A percentile compares a stretch with the other conserved stretches of the same genome.
phyloP scores from a whole-genome alignment of 2,329 filamentous ascomycete genomes.

The Diatrype stigma region DNA sequence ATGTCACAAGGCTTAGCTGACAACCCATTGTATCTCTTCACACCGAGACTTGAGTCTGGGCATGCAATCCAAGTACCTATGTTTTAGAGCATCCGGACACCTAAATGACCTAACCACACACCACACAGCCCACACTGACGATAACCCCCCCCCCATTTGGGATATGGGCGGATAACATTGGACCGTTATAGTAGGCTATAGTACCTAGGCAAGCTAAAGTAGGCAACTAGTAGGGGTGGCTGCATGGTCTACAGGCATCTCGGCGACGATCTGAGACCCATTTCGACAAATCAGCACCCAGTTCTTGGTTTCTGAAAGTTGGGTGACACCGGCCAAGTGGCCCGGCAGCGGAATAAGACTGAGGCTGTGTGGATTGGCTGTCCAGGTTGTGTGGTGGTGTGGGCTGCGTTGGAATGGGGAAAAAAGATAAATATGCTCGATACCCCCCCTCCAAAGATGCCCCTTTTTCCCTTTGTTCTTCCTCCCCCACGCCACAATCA shows the following conservation, averaged over 20 bases:
- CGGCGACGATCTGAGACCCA: conserved; percentile 16
- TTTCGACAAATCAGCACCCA: conserved; percentile 16
- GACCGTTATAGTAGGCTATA: background rate
- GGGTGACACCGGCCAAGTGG: background rate
- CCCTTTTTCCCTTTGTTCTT: conserved; percentile 41
- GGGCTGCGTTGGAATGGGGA: too few species aligned
- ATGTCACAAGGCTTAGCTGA: background rate
- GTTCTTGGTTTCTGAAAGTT: conserved; percentile 8
- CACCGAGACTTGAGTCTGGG: background rate
- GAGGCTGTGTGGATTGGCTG: background rate
- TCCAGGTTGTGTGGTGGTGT: too few species aligned
- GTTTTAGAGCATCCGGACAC: too few species aligned
- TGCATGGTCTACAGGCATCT: conserved; percentile 9
- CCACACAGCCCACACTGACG: background rate
- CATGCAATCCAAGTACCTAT: background rate
- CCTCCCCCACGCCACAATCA: conserved; percentile 50
- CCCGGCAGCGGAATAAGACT: background rate
- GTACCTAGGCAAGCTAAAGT: too few species aligned
- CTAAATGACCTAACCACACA: too few species aligned
- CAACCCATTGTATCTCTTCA: background rate
- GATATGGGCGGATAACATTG: background rate
- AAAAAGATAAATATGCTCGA: conserved; percentile 34
- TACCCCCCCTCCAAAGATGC: conserved; percentile 30
- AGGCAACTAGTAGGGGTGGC: background rate
- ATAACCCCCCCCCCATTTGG: too few species aligned